A percentile compares a stretch with the other conserved stretches of the same genome.
Evolutionary conservation across 1,139 yeast species (phyloP).

Genomic region (Scheffersomyces cryptocercus): DNA sequence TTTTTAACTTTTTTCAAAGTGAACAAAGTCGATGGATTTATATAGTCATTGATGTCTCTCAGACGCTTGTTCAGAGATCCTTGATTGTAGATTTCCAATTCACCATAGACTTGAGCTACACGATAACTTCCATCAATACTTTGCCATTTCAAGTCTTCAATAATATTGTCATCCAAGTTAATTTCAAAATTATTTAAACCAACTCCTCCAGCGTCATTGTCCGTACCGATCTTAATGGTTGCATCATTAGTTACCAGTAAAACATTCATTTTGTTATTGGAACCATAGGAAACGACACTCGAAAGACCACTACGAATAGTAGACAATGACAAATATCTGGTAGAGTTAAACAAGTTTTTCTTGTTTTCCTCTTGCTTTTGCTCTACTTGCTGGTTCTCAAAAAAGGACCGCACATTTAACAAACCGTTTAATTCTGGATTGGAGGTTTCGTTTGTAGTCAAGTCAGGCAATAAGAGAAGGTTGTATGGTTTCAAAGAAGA

Average conservation of each 20-base stretch:
- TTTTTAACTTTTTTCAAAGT: constrained; percentile 31
- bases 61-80: constrained; percentile 12
- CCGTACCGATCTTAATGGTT: constrained; percentile 49
- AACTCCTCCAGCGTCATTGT: constrained; percentile 26
- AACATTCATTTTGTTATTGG: constrained; percentile 29
- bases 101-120: constrained; percentile 82
- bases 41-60: constrained; percentile 28
- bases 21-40: constrained; percentile 40
- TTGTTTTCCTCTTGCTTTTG: constrained; percentile 23
- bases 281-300: constrained; percentile 16
- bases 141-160: constrained; percentile 78
- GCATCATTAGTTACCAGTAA: constrained; percentile 39
- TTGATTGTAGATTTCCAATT: constrained; percentile 49
- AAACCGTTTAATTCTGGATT: constrained; percentile 31
- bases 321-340: constrained; percentile 35
- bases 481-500: constrained; percentile 80
- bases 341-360: constrained; percentile 22
- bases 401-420: constrained; percentile 26
- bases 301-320: constrained; percentile 35
- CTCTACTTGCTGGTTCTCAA: constrained; percentile 35
- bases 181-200: constrained; percentile 69
- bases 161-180: constrained; percentile 65
- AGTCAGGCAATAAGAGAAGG: constrained; percentile 58
- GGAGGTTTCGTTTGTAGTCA: constrained; percentile 22
- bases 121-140: constrained; percentile 75